Base-by-base conservation (phyloP, 306 rosid genomes). In the Delonix regia region DNA sequence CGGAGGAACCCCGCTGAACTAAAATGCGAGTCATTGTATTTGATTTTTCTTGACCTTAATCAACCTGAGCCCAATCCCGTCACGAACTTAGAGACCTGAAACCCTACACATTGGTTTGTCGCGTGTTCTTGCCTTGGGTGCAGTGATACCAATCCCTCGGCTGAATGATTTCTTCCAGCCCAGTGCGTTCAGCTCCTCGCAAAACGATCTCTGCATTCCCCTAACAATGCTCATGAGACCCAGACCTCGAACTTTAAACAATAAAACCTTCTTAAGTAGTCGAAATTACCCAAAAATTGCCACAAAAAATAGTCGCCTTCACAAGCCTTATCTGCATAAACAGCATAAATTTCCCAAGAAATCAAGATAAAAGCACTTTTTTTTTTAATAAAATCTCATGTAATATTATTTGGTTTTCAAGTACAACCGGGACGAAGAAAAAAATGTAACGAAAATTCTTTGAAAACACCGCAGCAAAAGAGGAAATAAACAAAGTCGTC, bases 161-260 rank as follows among this genome's bases (percentile, higher is more conserved):
- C 88, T 81, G 87, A 90, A 90, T 59, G 89, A 86, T 61, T 85
- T 85, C 59, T 90, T 90, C 87, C 89, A 86, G 85, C 87, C 83
- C 79, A 86, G 79, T 48, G 60, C 76, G 89, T 74, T 89, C 81
- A 85, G 88, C 82, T 92, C 91, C 94, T 84, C 88, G 85, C 93
- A 84, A 93, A 87, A 86, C 94, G 86, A 83, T 87, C 89, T 93
- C 98, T 93, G 99, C 65, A 69, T 66, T 36, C 65, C 56, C 52
- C 82, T 70, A 71, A 71, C 73, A 96, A 93, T 91, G 88, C 94
- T 93, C 99, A 93, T 96, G 89, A 96, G 98, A 96, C 93, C 92
- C 92, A 89, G 84, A 88, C 85, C 92, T 87, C 86, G 74, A 86
- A 91, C 92, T 87, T 86, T 83, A 92, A 89, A 89, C 88, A 92